These are phyloP conservation scores for Ogataea hybrid DNA, from an alignment of 1,139 yeast species.

Conservation along the genomic window DNA sequence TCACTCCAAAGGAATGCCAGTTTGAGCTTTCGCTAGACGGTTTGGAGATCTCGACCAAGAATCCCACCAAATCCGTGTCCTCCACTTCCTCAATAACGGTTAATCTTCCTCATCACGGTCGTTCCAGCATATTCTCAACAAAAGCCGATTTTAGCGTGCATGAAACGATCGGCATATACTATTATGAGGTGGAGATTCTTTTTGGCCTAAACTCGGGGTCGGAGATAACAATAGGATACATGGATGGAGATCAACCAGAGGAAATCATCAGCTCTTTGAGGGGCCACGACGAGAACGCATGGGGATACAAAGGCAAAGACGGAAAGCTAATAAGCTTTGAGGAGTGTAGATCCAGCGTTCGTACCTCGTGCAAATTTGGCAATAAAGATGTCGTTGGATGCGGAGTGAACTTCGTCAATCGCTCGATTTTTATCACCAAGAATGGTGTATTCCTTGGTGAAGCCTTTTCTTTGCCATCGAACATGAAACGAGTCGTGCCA, in stretches of 20 bases:
- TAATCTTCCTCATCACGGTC: slow-evolving; percentile 14
- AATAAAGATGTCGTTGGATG: slow-evolving; percentile 74
- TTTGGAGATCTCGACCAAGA: slow-evolving; percentile 33
- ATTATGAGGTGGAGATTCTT: slow-evolving; percentile 51
- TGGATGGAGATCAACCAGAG: slow-evolving; percentile 27
- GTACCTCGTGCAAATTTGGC: slow-evolving; percentile 48
- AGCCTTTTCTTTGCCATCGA: slow-evolving; percentile 43
- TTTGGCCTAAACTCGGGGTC: slow-evolving; percentile 38
- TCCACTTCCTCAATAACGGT: slow-evolving; percentile 17
- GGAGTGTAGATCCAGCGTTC: slow-evolving; percentile 38
- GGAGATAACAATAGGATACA: slow-evolving; percentile 44
- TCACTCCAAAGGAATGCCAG: slow-evolving; percentile 31
- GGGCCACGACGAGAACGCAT: slow-evolving; percentile 48
- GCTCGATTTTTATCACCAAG: slow-evolving; percentile 71
- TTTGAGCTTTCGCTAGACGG: slow-evolving; percentile 35
- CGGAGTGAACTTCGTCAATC: slow-evolving; percentile 70
- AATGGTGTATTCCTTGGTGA: slow-evolving; percentile 67
- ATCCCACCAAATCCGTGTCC: slow-evolving; percentile 24
- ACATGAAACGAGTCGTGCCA: slow-evolving; percentile 38
- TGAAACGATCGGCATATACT: slow-evolving; percentile 48
- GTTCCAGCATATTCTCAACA: slow-evolving; percentile 34
- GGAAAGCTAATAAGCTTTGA: slow-evolving; percentile 43
- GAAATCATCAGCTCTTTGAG: slow-evolving; percentile 33
- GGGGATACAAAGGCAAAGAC: slow-evolving; percentile 59
- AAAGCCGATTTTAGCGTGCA: slow-evolving; percentile 45